These are phyloP conservation scores for Alternaria consortialis DNA, from an alignment of 2,329 filamentous ascomycete species.

Conservation along the genomic window DNA sequence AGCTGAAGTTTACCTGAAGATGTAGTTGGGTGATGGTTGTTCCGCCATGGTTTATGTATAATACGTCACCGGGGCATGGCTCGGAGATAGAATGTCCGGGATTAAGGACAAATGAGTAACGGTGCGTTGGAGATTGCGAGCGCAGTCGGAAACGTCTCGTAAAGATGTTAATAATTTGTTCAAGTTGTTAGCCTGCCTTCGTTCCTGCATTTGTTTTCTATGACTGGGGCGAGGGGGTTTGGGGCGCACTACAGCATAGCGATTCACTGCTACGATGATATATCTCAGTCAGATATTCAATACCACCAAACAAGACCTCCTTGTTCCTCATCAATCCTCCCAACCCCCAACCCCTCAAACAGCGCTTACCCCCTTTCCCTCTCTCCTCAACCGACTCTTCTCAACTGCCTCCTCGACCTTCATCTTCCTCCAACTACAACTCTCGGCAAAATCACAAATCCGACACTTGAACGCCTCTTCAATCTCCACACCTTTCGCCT, in stretches of 20 bases:
- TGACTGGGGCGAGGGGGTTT: too few species aligned
- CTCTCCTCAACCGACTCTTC: constrained; percentile 42
- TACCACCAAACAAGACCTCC: too few species aligned
- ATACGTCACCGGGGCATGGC: constrained; percentile 1
- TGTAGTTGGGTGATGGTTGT: not conserved
- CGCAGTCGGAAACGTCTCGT: too few species aligned
- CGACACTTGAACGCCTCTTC: constrained; percentile 90
- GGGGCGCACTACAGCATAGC: too few species aligned
- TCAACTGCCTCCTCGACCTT: constrained; percentile 70
- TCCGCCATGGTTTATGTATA: not conserved
- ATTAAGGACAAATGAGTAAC: too few species aligned
- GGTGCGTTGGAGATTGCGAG: too few species aligned
- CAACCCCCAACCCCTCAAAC: constrained; percentile 22
- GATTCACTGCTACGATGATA: too few species aligned
- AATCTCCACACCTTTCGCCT: constrained; percentile 77
- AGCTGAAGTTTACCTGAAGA: not conserved
- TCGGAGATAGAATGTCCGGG: not conserved
- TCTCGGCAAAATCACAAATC: constrained; percentile 81
- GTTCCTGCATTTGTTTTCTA: too few species aligned
- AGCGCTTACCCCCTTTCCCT: constrained; percentile 35
- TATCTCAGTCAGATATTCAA: too few species aligned
- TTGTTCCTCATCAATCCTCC: too few species aligned
- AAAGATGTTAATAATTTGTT: too few species aligned
- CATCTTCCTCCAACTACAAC: constrained; percentile 78
- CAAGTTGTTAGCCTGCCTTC: too few species aligned